Conservation (phyloP, 257 asterid genomes). For the Haberlea rhodopensis region DNA sequence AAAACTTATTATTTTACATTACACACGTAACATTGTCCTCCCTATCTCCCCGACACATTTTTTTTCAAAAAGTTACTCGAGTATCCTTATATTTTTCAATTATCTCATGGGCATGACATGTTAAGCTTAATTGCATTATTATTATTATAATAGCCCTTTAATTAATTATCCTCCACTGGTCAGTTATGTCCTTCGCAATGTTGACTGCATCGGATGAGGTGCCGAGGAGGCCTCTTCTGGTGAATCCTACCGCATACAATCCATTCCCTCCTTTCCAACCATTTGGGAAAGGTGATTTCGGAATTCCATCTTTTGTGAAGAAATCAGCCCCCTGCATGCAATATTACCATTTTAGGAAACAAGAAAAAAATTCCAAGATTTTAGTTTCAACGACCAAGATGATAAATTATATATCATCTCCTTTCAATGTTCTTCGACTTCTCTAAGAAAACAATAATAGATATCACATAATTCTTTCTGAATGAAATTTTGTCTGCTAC, state of each 20-base stretch:
- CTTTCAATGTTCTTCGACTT: too few relatives aligned
- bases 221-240: constrained; percentile 81
- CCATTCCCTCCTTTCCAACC: constrained; percentile 92
- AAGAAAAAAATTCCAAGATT: background rate
- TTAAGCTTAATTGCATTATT: background rate
- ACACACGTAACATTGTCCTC: background rate
- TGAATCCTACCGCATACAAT: constrained; percentile 81
- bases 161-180: constrained; percentile 52
- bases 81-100: too few relatives aligned
- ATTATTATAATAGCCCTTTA: background rate
- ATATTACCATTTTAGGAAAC: background rate
- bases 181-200: constrained; percentile 52
- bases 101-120: background rate
- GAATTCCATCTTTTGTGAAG: constrained; percentile 81
- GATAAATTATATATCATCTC: too few relatives aligned
- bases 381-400: background rate
- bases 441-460: too few relatives aligned
- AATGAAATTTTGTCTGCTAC: background rate
- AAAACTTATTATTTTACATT: background rate
- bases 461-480: background rate
- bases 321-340: constrained; percentile 56
- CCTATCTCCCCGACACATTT: background rate
- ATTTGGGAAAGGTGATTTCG: constrained; percentile 66
- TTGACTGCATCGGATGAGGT: constrained; percentile 68
- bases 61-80: too few relatives aligned